Evolutionary conservation across 805 yeast species (phyloP).

Genomic region (Grigorovia transvaalensis): DNA sequence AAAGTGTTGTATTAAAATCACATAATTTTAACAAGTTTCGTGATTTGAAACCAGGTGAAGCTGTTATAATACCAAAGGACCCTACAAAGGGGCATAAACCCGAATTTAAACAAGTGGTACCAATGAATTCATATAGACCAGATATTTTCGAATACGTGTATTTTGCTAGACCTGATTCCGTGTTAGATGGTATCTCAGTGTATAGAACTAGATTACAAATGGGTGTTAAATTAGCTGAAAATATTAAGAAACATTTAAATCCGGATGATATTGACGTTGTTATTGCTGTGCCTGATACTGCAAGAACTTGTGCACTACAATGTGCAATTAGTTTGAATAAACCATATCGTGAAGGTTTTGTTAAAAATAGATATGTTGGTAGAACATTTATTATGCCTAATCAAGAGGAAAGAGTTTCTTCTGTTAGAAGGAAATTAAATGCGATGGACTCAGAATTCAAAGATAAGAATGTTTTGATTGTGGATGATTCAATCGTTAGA

Average conservation of each 20-base stretch:
- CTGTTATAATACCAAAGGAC: slow-evolving; percentile 81
- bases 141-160: slow-evolving; percentile 96
- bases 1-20: slow-evolving; percentile 88
- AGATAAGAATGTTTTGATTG: slow-evolving; percentile 75
- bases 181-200: slow-evolving; percentile 92
- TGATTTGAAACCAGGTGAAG: slow-evolving; percentile 91
- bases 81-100: slow-evolving; percentile 42
- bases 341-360: slow-evolving; percentile 94
- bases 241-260: slow-evolving; percentile 42
- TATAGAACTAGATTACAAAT: slow-evolving; percentile 85
- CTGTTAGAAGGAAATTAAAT: slow-evolving; percentile 88
- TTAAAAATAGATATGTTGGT: slow-evolving; percentile 93
- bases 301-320: slow-evolving; percentile 91
- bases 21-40: slow-evolving; percentile 72
- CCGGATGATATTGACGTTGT: slow-evolving; percentile 75
- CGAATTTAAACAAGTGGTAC: slow-evolving; percentile 78
- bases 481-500: slow-evolving; percentile 94
- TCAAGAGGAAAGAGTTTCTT: slow-evolving; percentile 85
- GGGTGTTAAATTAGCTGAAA: slow-evolving; percentile 83
- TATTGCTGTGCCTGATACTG: slow-evolving; percentile 95
- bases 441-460: slow-evolving; percentile 92
- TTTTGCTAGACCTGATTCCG: slow-evolving; percentile 96
- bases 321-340: slow-evolving; percentile 72
- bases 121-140: slow-evolving; percentile 72
- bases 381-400: slow-evolving; percentile 98